These are phyloP conservation scores for Cercospora sesami DNA, from an alignment of 2,329 filamentous ascomycete genomes.

Conservation along the genomic window DNA sequence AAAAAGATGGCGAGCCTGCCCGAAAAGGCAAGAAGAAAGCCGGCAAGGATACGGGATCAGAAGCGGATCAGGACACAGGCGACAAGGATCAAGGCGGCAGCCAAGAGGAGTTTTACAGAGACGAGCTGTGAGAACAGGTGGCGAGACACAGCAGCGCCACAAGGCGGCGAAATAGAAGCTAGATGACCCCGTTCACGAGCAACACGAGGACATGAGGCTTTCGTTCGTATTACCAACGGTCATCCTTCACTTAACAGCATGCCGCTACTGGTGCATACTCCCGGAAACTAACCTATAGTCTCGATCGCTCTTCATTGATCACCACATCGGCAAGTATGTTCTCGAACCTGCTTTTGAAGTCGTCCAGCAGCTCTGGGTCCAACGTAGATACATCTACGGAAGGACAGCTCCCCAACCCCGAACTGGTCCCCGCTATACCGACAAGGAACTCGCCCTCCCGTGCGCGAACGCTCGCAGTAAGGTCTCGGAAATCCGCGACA, in stretches of 20 bases:
- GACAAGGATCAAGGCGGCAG: slow-evolving; percentile 24
- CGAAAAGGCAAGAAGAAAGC: slow-evolving; percentile 22
- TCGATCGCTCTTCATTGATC: slow-evolving; percentile 3
- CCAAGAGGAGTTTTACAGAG: slow-evolving; percentile 34
- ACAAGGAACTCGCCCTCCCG: slow-evolving; percentile 51
- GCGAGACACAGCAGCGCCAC: background rate
- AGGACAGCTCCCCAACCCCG: slow-evolving; percentile 42
- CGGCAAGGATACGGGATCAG: slow-evolving; percentile 25
- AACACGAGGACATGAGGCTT: background rate
- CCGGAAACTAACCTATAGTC: slow-evolving; percentile 5
- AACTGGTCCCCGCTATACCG: slow-evolving; percentile 42
- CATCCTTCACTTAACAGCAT: background rate
- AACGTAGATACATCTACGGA: slow-evolving; percentile 41
- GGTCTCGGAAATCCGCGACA: slow-evolving; percentile 42
- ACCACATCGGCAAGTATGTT: slow-evolving; percentile 29
- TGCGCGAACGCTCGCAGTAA: slow-evolving; percentile 45
- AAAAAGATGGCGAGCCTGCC: slow-evolving; percentile 24
- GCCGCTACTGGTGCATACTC: background rate
- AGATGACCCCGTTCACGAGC: background rate
- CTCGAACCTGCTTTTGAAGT: slow-evolving; percentile 33
- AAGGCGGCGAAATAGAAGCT: background rate
- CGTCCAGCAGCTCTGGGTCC: slow-evolving; percentile 33
- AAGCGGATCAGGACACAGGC: slow-evolving; percentile 3
- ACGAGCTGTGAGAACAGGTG: slow-evolving; percentile 15
- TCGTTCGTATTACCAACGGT: background rate